Conservation (phyloP, 192 early-diverging fungal species). For the Gorgonomyces haynaldii region DNA sequence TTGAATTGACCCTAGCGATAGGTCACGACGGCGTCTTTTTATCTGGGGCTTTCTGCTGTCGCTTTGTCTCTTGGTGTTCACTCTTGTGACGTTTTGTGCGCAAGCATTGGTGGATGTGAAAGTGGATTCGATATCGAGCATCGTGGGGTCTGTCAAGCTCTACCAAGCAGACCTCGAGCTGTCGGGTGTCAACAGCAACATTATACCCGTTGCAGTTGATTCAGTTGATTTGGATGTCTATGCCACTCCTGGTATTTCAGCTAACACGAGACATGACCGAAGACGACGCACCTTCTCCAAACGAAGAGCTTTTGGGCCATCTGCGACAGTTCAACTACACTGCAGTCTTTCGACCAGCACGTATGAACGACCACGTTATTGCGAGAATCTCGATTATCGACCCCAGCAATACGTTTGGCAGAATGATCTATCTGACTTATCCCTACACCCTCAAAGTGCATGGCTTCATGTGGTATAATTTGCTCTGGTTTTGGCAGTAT, state of each 20-base stretch:
- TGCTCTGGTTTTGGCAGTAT: too few relatives aligned
- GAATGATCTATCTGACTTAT: constrained; percentile 2
- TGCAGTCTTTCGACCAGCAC: not conserved
- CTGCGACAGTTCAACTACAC: constrained; percentile 1
- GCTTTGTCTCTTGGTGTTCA: too few relatives aligned
- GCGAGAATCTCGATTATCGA: constrained; percentile 1
- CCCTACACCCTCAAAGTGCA: constrained; percentile 1
- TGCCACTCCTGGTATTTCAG: not conserved
- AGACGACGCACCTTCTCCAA: not conserved
- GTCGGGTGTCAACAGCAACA: not conserved
- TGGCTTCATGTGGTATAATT: constrained; percentile 3
- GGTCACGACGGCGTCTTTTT: too few relatives aligned
- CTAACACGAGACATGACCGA: not conserved
- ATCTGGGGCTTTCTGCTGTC: too few relatives aligned
- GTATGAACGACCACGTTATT: not conserved
- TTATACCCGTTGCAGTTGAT: constrained; percentile 1
- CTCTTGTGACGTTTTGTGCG: too few relatives aligned
- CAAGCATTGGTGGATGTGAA: too few relatives aligned
- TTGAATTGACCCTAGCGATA: too few relatives aligned
- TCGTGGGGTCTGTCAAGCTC: not conserved
- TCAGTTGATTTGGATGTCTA: constrained; percentile 2
- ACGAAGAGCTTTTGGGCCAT: constrained; percentile 3
- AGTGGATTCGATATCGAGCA: too few relatives aligned
- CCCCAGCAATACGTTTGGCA: constrained; percentile 4
- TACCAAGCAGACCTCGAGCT: not conserved